phyloP scores from a whole-genome alignment of 2,329 filamentous ascomycete genomes.

The Shiraia bambusicola region DNA sequence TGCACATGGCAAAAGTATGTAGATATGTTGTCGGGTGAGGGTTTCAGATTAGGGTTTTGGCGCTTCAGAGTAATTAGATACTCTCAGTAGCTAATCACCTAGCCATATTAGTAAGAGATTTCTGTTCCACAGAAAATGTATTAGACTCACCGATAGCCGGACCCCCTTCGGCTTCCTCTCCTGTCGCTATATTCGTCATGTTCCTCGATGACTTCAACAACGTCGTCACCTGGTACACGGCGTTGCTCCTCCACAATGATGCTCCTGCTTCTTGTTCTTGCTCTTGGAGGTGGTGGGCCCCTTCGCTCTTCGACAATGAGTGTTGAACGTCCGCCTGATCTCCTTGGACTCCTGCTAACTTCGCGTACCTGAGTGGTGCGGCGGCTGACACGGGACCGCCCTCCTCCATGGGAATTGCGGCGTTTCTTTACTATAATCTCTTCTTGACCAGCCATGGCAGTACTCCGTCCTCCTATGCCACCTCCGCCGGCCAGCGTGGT shows the following conservation, averaged over 20 bases:
- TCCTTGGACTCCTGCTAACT: constrained; percentile 41
- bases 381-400: constrained; percentile 35
- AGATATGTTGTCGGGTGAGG: too few species aligned
- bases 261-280: constrained; percentile 19
- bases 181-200: constrained; percentile 46
- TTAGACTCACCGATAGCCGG: constrained; percentile 53
- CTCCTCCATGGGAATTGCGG: constrained; percentile 32
- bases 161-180: constrained; percentile 43
- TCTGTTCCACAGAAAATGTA: too few species aligned
- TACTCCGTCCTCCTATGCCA: constrained; percentile 29
- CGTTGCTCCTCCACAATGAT: constrained; percentile 49
- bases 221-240: constrained; percentile 53
- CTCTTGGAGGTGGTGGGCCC: constrained; percentile 27
- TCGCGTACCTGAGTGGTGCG: constrained; percentile 39
- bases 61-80: too few species aligned
- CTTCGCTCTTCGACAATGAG: constrained; percentile 44
- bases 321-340: constrained; percentile 32
- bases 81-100: too few species aligned
- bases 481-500: constrained; percentile 44
- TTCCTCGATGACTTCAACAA: constrained; percentile 63
- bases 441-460: constrained; percentile 53
- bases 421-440: constrained; percentile 56
- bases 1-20: too few species aligned
- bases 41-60: too few species aligned
- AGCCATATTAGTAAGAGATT: too few species aligned